Percentiles rank a stretch among this genome's conserved stretches.
phyloP scores from a whole-genome alignment of 441 rosid genomes.

The Aleurites moluccanus region DNA sequence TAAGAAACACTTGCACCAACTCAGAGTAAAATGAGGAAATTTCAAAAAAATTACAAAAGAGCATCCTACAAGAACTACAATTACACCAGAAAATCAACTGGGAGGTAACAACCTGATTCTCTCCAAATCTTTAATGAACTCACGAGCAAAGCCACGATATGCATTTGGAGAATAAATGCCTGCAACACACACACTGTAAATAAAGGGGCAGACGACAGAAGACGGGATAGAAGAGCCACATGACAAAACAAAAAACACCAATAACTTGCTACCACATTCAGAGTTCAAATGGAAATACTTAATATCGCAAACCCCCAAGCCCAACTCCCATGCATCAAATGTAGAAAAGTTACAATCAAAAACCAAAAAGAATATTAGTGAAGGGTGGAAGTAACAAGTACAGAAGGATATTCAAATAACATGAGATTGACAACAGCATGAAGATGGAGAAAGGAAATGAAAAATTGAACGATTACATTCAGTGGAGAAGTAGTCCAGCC shows the following conservation, averaged over 20 bases:
- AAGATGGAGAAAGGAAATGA: background rate
- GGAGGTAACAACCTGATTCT: constrained; percentile 59
- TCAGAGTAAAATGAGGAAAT: background rate
- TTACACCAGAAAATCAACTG: background rate
- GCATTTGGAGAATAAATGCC: constrained; percentile 86
- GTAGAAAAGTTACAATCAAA: background rate
- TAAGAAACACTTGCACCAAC: background rate
- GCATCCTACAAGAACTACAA: background rate
- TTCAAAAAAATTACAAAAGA: background rate
- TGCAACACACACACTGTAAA: constrained; percentile 24
- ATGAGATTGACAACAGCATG: background rate
- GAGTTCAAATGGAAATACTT: background rate
- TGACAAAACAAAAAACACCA: background rate
- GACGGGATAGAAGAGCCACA: background rate
- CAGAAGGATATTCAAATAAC: background rate
- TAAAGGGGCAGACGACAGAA: background rate
- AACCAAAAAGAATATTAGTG: background rate
- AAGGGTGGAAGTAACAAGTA: no score
- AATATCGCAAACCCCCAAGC: background rate
- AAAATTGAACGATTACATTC: constrained; percentile 55
- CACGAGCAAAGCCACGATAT: constrained; percentile 75
- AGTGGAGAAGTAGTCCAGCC: constrained; percentile 93
- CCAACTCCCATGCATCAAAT: background rate
- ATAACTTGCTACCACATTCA: background rate
- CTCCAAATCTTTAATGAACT: constrained; percentile 82